Base-by-base conservation (phyloP, 2,329 filamentous ascomycete species). In the Claviceps capensis region DNA sequence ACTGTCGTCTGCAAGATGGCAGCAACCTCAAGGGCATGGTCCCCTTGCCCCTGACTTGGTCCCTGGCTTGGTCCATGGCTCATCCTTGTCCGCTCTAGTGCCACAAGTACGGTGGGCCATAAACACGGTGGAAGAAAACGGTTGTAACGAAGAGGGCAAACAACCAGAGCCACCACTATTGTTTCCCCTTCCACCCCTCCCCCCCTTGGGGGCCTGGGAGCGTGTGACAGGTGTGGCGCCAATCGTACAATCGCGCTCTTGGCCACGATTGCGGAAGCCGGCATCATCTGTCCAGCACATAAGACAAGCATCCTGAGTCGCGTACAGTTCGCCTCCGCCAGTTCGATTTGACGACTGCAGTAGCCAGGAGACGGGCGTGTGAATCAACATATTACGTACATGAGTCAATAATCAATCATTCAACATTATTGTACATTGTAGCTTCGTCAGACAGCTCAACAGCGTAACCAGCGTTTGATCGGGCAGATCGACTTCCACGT, bases 271-370 rank as follows among this genome's bases (percentile, higher is more conserved):
- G 9, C 30, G 30, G 30, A 11, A 34, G 30, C 30, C 8, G 22
- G 42, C 44, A 30, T n/a, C 9, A 23, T 26, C 16, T 13, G 19
- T n/a, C 26, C 26, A 30, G 26, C 26, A 46, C 19, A 47, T 34
- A 19, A 16, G 34, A 48, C 46, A 38, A 22, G 46, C 46, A 48
- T 48, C n/a, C 36, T 48, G 46, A 48, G 46, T 48, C 46, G 34
- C 19, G 46, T 40, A 19, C 19, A 34, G 46, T n/a, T 4, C 34
- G 23, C 11, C 26, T 16, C 45, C 17, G 23, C 34, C 23, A 13
- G 45, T 14, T 30, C 36, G 45, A 36, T n/a, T 47, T 36, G 30
- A 47, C 19, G 45, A 23, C 5, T 47, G 45, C 45, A 47, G 23
- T 13, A 5, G n/a, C 13, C 22, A 9, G 19, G 16, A 41, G 9